Evolutionary conservation across 208 protist genomes (phyloP), one percentile per base, ranked within the genome.

Genomic region (Naegleria lovaniensis): DNA sequence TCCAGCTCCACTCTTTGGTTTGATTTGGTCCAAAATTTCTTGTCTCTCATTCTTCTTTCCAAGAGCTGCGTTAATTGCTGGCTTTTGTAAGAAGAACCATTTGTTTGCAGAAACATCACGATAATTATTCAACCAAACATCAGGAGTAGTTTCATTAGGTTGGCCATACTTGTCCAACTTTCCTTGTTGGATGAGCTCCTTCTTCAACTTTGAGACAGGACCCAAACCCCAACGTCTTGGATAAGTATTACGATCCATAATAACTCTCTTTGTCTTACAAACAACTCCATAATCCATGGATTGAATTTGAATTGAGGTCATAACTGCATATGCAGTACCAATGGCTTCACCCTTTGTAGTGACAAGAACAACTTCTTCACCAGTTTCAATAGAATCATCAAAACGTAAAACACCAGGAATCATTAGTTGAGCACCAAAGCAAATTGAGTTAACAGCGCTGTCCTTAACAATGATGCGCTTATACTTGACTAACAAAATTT

Each of bases 181-280:
- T 89, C 98, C 99, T 39, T 97, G 96, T 93, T 96, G 95, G 92
- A 99, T 99, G 94, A 99, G 94, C 48, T 94, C 93, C 93, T 99
- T 99, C 96, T 99, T 99, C 93, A 97, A 94, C 67, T 96, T 92
- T 16, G 98, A 98, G 88, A 97, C 92, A 25, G 96, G 97, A 58
- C 98, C 98, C 0, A 99, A 93, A 91, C 99, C 99, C 99, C 99
- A 99, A 58, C 96, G 94, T 55, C 97, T 95, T 36, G 98, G 99
- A 95, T 99, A 99, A 4, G 98, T 99, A 93, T 99, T 98, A 85
- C 99, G 95, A 91, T 99, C 99, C 99, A 99, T 99, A 90, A 99
- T 99, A 39, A 99, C 99, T 91, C 99, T 96, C 96, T 99, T 99
- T 93, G 98, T 99, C 91, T 98, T 98, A 75, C 97, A 97, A 43